Conservation (phyloP, 768 basidiomycete genomes). For the Xerocomus potaroensis region DNA sequence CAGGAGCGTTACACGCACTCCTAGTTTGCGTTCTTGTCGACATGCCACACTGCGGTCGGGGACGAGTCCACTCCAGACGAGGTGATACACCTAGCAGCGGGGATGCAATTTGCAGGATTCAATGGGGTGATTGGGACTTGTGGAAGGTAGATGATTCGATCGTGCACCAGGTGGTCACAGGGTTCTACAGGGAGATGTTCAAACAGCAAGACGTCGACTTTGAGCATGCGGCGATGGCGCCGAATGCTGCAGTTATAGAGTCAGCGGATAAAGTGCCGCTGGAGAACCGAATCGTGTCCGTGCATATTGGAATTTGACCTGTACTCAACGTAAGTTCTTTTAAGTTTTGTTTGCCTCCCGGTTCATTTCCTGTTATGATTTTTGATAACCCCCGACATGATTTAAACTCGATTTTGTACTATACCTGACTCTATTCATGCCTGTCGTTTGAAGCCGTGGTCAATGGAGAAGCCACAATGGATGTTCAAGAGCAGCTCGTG, state of each 20-base stretch:
- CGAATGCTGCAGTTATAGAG: neutral
- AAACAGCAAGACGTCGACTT: neutral
- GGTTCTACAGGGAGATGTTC: neutral
- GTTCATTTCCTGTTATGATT: neutral
- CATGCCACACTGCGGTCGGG: neutral
- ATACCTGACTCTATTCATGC: too few relatives aligned
- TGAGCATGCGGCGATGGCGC: neutral
- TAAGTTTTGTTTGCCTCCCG: too few relatives aligned
- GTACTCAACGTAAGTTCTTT: neutral
- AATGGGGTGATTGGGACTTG: neutral
- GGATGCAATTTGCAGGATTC: neutral
- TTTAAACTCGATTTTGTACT: too few relatives aligned
- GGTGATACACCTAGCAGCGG: neutral
- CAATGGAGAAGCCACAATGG: too few relatives aligned
- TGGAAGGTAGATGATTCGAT: neutral
- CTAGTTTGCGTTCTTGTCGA: neutral
- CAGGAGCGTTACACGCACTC: neutral
- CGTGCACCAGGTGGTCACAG: neutral
- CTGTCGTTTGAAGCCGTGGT: too few relatives aligned
- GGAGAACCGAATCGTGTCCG: neutral
- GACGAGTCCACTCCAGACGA: neutral
- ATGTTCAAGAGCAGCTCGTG: too few relatives aligned
- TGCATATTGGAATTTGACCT: neutral
- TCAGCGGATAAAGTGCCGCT: neutral
- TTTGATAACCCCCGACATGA: neutral